These are phyloP conservation scores for Amborella trichopoda DNA, from an alignment of 164 flowering plant genomes.

Conservation along the genomic window DNA sequence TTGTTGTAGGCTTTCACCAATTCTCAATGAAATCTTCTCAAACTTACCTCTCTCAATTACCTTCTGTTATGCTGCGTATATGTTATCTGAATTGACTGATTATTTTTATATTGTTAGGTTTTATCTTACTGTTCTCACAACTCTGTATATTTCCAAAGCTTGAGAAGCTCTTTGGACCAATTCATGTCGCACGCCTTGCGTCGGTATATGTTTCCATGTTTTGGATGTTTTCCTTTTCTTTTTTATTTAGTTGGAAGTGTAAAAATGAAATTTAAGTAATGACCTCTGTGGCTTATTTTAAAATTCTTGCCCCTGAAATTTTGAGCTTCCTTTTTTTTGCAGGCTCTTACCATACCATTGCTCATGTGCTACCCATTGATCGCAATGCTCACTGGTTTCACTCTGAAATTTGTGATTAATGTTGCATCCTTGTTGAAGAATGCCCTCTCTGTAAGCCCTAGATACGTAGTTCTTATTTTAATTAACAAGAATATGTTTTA, in stretches of 20 bases:
- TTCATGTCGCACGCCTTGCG: conserved; percentile 33
- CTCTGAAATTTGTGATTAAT: conserved; percentile 27
- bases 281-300: no score
- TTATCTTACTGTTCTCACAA: no score
- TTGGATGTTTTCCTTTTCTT: not conserved
- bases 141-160: conserved; percentile 30
- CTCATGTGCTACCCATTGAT: conserved; percentile 50
- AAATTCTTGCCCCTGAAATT: no score
- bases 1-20: no score
- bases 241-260: not conserved
- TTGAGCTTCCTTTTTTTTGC: conserved; percentile 2
- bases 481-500: no score
- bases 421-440: conserved; percentile 58
- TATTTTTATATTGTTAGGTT: no score
- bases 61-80: no score
- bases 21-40: no score
- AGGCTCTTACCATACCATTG: conserved; percentile 41
- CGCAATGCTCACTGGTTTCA: conserved; percentile 39
- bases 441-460: conserved; percentile 44
- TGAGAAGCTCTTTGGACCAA: conserved; percentile 35
- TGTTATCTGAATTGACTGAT: no score
- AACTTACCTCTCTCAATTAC: no score
- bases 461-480: no score
- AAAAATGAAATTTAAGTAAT: no score
- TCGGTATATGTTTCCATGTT: conserved; percentile 26